These are phyloP conservation scores for Coemansia sp. DNA, from an alignment of 192 early-diverging fungal species.

Conservation along the genomic window DNA sequence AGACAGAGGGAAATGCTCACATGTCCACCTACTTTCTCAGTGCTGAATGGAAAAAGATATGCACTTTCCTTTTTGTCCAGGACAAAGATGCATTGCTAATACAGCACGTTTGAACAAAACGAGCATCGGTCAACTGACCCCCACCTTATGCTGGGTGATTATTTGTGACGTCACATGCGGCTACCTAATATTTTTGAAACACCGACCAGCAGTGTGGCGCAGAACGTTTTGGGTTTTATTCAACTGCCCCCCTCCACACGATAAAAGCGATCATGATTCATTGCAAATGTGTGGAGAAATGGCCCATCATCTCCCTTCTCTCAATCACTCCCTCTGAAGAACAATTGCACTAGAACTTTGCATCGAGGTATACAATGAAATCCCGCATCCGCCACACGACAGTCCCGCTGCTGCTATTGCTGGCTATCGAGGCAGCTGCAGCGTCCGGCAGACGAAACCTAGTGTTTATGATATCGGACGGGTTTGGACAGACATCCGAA, in stretches of 20 bases:
- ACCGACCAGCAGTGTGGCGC: neutral
- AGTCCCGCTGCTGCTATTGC: neutral
- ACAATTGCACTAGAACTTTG: too few relatives aligned
- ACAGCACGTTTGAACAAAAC: too few relatives aligned
- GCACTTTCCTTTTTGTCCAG: neutral
- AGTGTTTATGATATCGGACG: slow-evolving; percentile 65
- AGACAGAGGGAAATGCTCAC: too few relatives aligned
- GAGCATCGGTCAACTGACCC: neutral
- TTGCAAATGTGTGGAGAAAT: neutral
- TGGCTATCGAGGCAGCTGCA: neutral
- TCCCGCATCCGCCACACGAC: neutral
- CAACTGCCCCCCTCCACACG: too few relatives aligned
- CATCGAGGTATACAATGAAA: neutral
- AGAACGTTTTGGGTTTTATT: neutral
- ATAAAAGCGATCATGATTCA: neutral
- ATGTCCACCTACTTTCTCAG: too few relatives aligned
- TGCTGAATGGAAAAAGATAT: too few relatives aligned
- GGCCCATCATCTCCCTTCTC: neutral
- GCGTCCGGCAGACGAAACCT: slow-evolving; percentile 43
- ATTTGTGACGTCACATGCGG: slow-evolving; percentile 8
- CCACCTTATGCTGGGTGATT: too few relatives aligned
- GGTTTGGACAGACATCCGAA: slow-evolving; percentile 61
- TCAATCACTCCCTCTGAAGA: neutral
- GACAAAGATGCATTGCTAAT: too few relatives aligned
- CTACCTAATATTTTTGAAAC: neutral